phyloP scores from a whole-genome alignment of 2,329 filamentous ascomycete genomes.

The Pseudogymnoascus sp. region DNA sequence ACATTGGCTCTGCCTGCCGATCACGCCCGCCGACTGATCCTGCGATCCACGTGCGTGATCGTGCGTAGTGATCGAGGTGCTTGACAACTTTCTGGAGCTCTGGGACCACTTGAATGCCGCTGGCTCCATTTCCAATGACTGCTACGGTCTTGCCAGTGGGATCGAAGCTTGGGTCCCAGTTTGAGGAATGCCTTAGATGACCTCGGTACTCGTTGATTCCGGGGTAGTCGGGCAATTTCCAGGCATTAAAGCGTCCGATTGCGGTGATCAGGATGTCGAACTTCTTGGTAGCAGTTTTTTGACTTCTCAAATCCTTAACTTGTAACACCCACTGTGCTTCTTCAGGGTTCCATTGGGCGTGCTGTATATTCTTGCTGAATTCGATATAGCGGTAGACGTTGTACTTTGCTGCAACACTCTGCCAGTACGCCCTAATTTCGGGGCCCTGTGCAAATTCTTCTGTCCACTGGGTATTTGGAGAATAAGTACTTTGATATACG shows the following conservation, averaged over 20 bases:
- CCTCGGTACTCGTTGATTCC: constrained; percentile 49
- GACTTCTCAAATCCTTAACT: constrained; percentile 33
- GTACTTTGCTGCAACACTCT: constrained; percentile 52
- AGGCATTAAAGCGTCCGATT: constrained; percentile 58
- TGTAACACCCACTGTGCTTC: constrained; percentile 44
- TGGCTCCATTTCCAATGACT: constrained; percentile 56
- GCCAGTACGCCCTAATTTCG: constrained; percentile 63
- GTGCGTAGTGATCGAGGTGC: constrained; percentile 55
- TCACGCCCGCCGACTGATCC: constrained; percentile 49
- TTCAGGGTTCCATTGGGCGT: constrained; percentile 45
- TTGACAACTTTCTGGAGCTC: constrained; percentile 41
- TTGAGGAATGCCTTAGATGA: constrained; percentile 49
- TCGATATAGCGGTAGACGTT: constrained; percentile 52
- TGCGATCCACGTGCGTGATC: constrained; percentile 61
- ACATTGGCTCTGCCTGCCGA: constrained; percentile 45
- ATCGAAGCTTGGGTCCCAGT: constrained; percentile 48
- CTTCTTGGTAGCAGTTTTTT: constrained; percentile 35
- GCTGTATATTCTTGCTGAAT: constrained; percentile 47
- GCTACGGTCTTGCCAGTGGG: constrained; percentile 42
- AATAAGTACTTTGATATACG: constrained; percentile 62
- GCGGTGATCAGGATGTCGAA: constrained; percentile 56
- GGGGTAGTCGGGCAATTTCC: constrained; percentile 53
- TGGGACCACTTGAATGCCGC: constrained; percentile 48
- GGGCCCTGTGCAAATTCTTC: constrained; percentile 58
- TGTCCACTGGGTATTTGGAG: constrained; percentile 59